Base-by-base conservation (phyloP, 306 rosid species). In the Oxytropis ochrocephala region DNA sequence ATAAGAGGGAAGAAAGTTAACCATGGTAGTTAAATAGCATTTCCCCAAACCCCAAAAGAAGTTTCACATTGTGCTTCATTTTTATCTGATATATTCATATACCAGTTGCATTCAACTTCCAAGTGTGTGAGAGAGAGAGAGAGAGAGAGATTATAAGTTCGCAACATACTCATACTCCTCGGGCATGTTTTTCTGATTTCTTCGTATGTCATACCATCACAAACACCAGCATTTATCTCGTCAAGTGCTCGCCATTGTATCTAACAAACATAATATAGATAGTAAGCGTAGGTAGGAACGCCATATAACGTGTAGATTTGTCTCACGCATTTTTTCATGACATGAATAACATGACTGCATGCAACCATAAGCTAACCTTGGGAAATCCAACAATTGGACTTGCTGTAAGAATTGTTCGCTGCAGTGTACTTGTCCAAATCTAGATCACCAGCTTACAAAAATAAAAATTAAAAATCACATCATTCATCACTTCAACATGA, bases 211-310 rank as follows among this genome's bases (percentile, higher is more conserved):
- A 94, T 94, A 44, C 97, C 99, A 84, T 91, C 99, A 61, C 99
- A 94, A 7, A 89, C 99, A 21, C 99, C 99, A 17, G 78, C 84
- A 68, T 94, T 73, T 81, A 94, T 94, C 85, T 94, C 99, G 69
- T 94, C 99, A 67, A 94, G 87, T 51, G 99, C 97, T n/a, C 97
- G 95, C 97, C 99, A 94, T 88, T 91, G 97, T 75, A 94, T 89
- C 99, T 94, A 75, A 67, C 58, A 77, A 67, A 51, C 54, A 69
- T 24, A 54, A 54, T 13, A 66, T 11, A 57, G 17, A 59, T 53
- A 43, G 30, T 41, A 65, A 64, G 42, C 14, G 49, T 5, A 11
- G 48, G 33, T 61, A 11, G 41, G 33, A 68, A 54, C 63, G 46
- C 29, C 69, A 55, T n/a, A n/a, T 21, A 14, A 47, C 43, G 43